A percentile compares a stretch with the other conserved stretches of the same genome.
phyloP scores from a whole-genome alignment of 495 filamentous ascomycete genomes.

The Pyrenopolyporus hunteri region DNA sequence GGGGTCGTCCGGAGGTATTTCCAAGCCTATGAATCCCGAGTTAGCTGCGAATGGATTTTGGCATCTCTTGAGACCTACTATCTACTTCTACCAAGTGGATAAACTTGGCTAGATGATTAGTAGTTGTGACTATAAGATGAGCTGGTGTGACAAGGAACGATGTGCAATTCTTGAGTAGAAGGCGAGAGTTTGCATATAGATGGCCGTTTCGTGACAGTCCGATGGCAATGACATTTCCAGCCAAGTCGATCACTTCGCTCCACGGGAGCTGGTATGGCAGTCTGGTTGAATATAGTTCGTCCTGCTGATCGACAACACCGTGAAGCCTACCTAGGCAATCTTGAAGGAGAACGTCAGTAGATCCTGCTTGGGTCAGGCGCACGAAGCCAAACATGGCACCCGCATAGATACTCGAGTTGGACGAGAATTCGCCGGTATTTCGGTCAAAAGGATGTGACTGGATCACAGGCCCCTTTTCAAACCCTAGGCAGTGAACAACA shows the following conservation, averaged over 20 bases:
- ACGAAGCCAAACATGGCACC: slow-evolving; percentile 44
- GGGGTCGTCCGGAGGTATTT: slow-evolving; percentile 85
- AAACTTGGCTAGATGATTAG: slow-evolving; percentile 89
- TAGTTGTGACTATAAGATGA: slow-evolving; percentile 90
- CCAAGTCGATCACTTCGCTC: slow-evolving; percentile 52
- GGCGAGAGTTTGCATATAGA: slow-evolving; percentile 76
- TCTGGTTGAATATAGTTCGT: slow-evolving; percentile 39
- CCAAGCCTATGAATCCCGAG: slow-evolving; percentile 61
- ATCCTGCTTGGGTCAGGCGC: slow-evolving; percentile 43
- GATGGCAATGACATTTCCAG: slow-evolving; percentile 56
- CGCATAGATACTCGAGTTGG: slow-evolving; percentile 36
- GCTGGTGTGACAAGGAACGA: slow-evolving; percentile 83
- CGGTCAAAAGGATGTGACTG: slow-evolving; percentile 36
- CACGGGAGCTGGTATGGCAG: slow-evolving; percentile 60
- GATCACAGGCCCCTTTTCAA: slow-evolving; percentile 34
- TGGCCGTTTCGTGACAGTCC: slow-evolving; percentile 74
- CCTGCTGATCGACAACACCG: slow-evolving; percentile 41
- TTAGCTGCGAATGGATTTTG: slow-evolving; percentile 11
- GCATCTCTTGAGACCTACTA: slow-evolving; percentile 55
- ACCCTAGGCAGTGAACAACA: slow-evolving; percentile 39
- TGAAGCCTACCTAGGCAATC: slow-evolving; percentile 47
- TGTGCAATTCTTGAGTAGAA: slow-evolving; percentile 83
- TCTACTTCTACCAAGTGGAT: slow-evolving; percentile 75
- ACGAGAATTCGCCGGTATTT: slow-evolving; percentile 37
- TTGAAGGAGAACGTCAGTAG: slow-evolving; percentile 45